Evolutionary conservation across 2,329 filamentous ascomycete genomes (phyloP).

Genomic region (Curvularia sp.): DNA sequence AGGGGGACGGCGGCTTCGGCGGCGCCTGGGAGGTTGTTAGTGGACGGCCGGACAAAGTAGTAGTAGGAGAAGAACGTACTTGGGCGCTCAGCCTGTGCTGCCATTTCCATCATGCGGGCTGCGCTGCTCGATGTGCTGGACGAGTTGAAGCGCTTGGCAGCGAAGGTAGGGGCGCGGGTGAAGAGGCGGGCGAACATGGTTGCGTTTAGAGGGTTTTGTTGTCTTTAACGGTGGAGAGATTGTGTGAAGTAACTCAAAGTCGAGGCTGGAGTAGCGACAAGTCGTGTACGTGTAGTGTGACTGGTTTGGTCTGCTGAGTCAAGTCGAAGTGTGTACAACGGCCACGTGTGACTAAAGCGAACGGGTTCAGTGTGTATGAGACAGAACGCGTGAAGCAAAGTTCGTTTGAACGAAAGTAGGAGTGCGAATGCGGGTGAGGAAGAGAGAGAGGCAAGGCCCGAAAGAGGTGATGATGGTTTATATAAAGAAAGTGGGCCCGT

Average conservation of each 20-base stretch:
- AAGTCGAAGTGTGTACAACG: neutral
- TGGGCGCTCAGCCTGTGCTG: conserved; percentile 40
- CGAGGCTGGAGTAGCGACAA: neutral
- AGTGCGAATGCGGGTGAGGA: conserved; percentile 7
- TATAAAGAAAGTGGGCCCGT: conserved; percentile 22
- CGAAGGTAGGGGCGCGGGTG: conserved; percentile 36
- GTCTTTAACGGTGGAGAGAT: neutral
- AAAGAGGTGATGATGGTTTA: conserved; percentile 14
- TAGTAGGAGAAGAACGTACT: conserved; percentile 23
- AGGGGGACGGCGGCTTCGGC: conserved; percentile 43
- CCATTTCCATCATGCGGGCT: conserved; percentile 41
- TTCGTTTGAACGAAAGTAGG: conserved; percentile 5
- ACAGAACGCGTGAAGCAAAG: neutral
- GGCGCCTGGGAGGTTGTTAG: conserved; percentile 19
- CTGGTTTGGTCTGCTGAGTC: neutral
- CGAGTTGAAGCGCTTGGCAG: conserved; percentile 43
- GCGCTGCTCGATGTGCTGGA: conserved; percentile 31
- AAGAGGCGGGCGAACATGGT: conserved; percentile 28
- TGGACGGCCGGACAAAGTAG: neutral
- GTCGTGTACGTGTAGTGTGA: neutral
- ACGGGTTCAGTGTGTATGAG: neutral
- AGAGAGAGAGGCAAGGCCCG: conserved; percentile 10
- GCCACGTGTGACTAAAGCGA: neutral
- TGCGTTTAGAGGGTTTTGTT: conserved; percentile 5
- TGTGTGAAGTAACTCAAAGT: neutral